Percentiles rank a stretch among this genome's conserved stretches.
phyloP scores from a whole-genome alignment of 2,329 filamentous ascomycete genomes.

The Teratosphaeria viscida region DNA sequence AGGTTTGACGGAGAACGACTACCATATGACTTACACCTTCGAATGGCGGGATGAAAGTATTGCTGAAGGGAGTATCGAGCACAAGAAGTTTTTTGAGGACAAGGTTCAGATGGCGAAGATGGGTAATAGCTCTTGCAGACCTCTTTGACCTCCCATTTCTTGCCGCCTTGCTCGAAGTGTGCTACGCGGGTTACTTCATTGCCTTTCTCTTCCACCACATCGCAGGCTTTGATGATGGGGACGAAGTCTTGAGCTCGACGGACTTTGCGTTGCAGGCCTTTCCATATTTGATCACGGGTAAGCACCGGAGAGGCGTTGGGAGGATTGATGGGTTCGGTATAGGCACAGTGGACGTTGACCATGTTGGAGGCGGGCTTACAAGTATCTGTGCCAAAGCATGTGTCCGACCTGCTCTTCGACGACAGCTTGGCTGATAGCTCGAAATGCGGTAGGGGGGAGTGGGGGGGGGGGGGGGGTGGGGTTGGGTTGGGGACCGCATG shows the following conservation, averaged over 20 bases:
- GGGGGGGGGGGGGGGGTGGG: too few species aligned
- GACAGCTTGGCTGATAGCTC: background rate
- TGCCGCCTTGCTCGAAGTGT: slow-evolving; percentile 27
- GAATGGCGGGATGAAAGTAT: slow-evolving; percentile 30
- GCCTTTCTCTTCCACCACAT: slow-evolving; percentile 29
- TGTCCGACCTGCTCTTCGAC: background rate
- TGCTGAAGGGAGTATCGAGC: slow-evolving; percentile 26
- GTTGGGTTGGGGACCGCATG: background rate
- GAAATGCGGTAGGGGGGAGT: background rate
- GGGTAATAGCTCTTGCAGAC: slow-evolving; percentile 28
- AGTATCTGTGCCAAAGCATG: background rate
- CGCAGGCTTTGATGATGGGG: slow-evolving; percentile 31
- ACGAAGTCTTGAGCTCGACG: slow-evolving; percentile 38
- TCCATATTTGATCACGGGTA: slow-evolving; percentile 29
- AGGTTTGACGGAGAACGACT: slow-evolving; percentile 22
- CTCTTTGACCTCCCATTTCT: slow-evolving; percentile 26
- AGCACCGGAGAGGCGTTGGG: slow-evolving; percentile 27
- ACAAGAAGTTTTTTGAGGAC: slow-evolving; percentile 17
- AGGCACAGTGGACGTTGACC: slow-evolving; percentile 31
- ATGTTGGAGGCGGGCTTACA: slow-evolving; percentile 18
- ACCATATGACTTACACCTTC: slow-evolving; percentile 39
- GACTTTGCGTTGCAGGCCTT: slow-evolving; percentile 37
- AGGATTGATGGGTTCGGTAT: slow-evolving; percentile 37
- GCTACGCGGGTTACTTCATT: slow-evolving; percentile 28
- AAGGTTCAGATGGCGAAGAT: slow-evolving; percentile 26